Conservation (phyloP, 2,329 filamentous ascomycete species). For the Hymenoscyphus infarciens region DNA sequence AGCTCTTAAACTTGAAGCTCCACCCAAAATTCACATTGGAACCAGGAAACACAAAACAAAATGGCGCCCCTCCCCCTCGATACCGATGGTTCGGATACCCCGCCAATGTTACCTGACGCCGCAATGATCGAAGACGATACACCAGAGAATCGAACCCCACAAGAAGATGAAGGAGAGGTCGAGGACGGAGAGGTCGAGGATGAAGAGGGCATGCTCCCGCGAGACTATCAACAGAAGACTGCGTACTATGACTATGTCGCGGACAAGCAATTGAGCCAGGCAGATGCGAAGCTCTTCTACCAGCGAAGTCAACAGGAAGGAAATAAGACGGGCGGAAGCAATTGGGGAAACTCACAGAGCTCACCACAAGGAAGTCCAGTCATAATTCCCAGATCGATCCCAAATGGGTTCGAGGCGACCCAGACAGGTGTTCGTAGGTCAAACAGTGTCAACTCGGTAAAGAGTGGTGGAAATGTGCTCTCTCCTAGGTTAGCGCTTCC, state of each 20-base stretch:
- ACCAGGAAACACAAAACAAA: not conserved
- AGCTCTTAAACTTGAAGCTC: not conserved
- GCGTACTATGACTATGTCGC: constrained; percentile 91
- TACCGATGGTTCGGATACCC: constrained; percentile 8
- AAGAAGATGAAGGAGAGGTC: constrained; percentile 10
- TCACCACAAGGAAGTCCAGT: constrained; percentile 32
- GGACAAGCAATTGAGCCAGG: constrained; percentile 91
- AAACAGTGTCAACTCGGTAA: constrained; percentile 31
- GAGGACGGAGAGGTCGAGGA: constrained; percentile 31
- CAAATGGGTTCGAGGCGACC: constrained; percentile 28
- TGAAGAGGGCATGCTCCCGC: constrained; percentile 51
- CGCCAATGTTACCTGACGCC: constrained; percentile 30
- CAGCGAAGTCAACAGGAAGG: constrained; percentile 72
- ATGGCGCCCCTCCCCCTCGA: constrained; percentile 1
- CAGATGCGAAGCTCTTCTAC: constrained; percentile 94
- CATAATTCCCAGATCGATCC: constrained; percentile 27
- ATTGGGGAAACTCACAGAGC: constrained; percentile 32
- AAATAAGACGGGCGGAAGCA: constrained; percentile 33
- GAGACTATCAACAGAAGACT: constrained; percentile 65
- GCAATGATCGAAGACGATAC: constrained; percentile 26
- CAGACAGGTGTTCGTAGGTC: constrained; percentile 25
- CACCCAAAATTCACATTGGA: not conserved
- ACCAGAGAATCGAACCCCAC: constrained; percentile 25
- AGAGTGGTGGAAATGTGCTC: constrained; percentile 26
- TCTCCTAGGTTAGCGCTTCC: constrained; percentile 21